Conservation (phyloP, 2,329 filamentous ascomycete genomes). For the Exophiala alcalophila region DNA sequence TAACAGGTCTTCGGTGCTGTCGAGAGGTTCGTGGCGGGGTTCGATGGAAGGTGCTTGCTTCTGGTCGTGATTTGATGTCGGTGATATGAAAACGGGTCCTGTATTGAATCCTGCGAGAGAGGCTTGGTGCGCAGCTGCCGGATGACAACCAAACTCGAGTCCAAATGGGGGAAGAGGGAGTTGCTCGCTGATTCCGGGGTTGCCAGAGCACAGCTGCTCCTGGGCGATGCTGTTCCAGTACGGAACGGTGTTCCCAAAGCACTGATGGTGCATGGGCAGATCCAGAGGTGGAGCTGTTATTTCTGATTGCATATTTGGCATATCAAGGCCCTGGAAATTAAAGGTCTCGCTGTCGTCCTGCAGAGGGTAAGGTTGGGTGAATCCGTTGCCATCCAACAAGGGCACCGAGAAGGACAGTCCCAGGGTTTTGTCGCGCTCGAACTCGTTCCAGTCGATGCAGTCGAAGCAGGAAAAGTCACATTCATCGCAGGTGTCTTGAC, state of each 20-base stretch:
- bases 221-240: conserved; percentile 19
- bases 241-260: conserved; percentile 16
- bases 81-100: neutral
- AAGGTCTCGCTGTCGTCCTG: conserved; percentile 11
- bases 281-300: conserved; percentile 20
- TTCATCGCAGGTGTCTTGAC: conserved; percentile 26
- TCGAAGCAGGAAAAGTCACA: conserved; percentile 30
- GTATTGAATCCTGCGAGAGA: neutral
- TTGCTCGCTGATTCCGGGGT: conserved; percentile 13
- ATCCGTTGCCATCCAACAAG: conserved; percentile 13
- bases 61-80: neutral
- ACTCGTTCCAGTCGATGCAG: conserved; percentile 29
- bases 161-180: conserved; percentile 20
- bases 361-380: conserved; percentile 1
- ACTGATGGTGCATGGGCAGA: conserved; percentile 29
- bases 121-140: conserved; percentile 22
- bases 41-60: neutral
- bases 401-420: conserved; percentile 27
- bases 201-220: conserved; percentile 20
- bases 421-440: conserved; percentile 26
- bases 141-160: conserved; percentile 26
- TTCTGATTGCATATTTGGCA: conserved; percentile 4
- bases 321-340: conserved; percentile 6
- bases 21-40: conserved; percentile 6
- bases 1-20: conserved; percentile 16